These are phyloP conservation scores for Colletotrichum cereale DNA, from an alignment of 2,329 filamentous ascomycete species.

Conservation along the genomic window DNA sequence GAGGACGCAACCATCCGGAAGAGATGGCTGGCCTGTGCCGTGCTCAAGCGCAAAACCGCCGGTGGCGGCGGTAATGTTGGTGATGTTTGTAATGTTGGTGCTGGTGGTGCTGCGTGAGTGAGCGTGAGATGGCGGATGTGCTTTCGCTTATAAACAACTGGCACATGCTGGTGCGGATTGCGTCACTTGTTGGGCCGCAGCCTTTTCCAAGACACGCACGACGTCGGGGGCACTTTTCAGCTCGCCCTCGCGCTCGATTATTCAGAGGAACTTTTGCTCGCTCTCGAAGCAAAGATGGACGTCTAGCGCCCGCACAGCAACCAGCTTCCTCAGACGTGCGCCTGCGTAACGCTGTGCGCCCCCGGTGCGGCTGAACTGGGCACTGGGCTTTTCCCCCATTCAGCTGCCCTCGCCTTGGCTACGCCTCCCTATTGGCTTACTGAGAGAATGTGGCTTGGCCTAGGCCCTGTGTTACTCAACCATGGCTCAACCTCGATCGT, in stretches of 20 bases:
- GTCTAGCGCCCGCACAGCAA: conserved; percentile 20
- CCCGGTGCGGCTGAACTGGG: conserved; percentile 33
- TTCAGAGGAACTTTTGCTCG: conserved; percentile 17
- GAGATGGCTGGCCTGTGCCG: conserved; percentile 76
- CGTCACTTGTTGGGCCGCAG: background rate
- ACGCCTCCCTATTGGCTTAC: conserved; percentile 18
- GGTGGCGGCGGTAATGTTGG: background rate
- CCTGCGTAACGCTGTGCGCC: background rate
- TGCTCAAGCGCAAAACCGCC: conserved; percentile 56
- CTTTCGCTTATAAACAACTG: conserved; percentile 15
- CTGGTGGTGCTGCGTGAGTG: background rate
- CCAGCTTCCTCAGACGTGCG: background rate
- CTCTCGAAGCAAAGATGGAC: background rate
- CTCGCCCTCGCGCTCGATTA: background rate
- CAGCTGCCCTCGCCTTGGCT: conserved; percentile 12
- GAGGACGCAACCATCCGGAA: conserved; percentile 75
- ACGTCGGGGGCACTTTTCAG: conserved; percentile 11
- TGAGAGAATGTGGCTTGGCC: conserved; percentile 6
- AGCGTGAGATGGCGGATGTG: background rate
- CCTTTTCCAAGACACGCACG: background rate
- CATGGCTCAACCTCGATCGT: conserved; percentile 12
- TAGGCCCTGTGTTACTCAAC: conserved; percentile 4
- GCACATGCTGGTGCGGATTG: background rate
- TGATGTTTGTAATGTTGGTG: too few relatives aligned
- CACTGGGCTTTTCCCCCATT: background rate